Evolutionary conservation across 352 stramenopile species (phyloP).

Genomic region (Phytophthora vignae): DNA sequence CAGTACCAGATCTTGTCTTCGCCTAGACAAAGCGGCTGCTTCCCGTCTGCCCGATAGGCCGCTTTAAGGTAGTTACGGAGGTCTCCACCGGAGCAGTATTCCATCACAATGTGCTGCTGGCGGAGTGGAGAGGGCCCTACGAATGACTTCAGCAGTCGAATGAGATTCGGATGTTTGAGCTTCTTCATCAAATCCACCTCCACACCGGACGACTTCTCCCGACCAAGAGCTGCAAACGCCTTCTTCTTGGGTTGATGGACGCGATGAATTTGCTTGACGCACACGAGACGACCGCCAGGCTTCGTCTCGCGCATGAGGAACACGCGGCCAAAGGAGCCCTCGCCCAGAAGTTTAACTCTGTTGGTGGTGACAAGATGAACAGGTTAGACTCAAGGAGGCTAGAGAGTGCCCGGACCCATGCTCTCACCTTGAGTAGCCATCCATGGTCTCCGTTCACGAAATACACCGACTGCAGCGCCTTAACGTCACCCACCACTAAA

Average conservation of each 20-base stretch:
- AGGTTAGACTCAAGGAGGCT: background rate
- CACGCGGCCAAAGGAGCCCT: slow-evolving; percentile 91
- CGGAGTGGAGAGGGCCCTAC: slow-evolving; percentile 13
- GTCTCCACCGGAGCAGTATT: slow-evolving; percentile 91
- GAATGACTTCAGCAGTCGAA: slow-evolving; percentile 86
- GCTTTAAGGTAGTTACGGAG: slow-evolving; percentile 47
- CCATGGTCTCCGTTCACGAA: slow-evolving; percentile 41
- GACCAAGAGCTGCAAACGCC: slow-evolving; percentile 2
- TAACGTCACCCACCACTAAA: background rate
- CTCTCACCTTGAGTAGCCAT: slow-evolving; percentile 55
- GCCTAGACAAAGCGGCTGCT: background rate
- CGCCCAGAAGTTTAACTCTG: slow-evolving; percentile 77
- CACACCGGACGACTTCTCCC: slow-evolving; percentile 32
- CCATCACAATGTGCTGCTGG: slow-evolving; percentile 91
- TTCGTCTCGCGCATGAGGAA: slow-evolving; percentile 91
- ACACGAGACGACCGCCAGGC: slow-evolving; percentile 69
- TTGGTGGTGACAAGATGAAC: background rate
- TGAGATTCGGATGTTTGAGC: slow-evolving; percentile 92
- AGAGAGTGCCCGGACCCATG: background rate
- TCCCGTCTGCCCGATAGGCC: slow-evolving; percentile 7
- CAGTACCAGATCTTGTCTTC: slow-evolving; percentile 91
- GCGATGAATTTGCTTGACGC: slow-evolving; percentile 88
- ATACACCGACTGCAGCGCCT: slow-evolving; percentile 14
- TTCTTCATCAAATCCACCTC: slow-evolving; percentile 81
- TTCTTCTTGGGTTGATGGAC: slow-evolving; percentile 34